Evolutionary conservation across 495 filamentous ascomycete species (phyloP).

Genomic region (Xylaria palmicola): DNA sequence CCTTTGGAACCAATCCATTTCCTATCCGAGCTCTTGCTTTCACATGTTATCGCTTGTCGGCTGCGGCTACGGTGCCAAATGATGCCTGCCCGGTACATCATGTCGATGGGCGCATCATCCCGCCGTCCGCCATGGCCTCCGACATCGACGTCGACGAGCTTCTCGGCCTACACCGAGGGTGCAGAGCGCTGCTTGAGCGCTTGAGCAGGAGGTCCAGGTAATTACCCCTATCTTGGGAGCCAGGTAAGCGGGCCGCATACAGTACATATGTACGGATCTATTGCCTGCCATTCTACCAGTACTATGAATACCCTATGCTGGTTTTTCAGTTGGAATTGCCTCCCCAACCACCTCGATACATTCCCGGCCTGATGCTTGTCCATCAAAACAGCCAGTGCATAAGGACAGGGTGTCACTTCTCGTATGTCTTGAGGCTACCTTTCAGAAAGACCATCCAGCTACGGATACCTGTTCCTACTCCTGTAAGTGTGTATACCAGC

Average conservation of each 20-base stretch:
- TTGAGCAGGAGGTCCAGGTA: neutral
- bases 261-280: conserved; percentile 2
- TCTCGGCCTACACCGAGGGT: too few species aligned
- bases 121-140: neutral
- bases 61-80: too few species aligned
- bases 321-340: too few species aligned
- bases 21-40: neutral
- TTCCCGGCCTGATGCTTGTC: conserved; percentile 1
- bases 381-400: conserved; percentile 11
- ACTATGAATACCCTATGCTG: too few species aligned
- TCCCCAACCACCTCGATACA: neutral
- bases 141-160: neutral
- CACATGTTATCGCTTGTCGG: neutral
- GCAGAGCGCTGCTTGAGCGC: too few species aligned
- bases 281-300: neutral
- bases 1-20: neutral
- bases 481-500: conserved; percentile 15
- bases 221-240: neutral
- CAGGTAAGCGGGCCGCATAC: neutral
- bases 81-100: neutral
- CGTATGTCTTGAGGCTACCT: neutral
- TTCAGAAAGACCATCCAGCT: neutral
- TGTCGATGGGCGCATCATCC: neutral
- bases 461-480: too few species aligned
- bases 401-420: conserved; percentile 6